Percentiles rank a stretch among this genome's conserved stretches.
phyloP scores from a whole-genome alignment of 1,139 yeast genomes.

The Blastobotrys ciferrii region DNA sequence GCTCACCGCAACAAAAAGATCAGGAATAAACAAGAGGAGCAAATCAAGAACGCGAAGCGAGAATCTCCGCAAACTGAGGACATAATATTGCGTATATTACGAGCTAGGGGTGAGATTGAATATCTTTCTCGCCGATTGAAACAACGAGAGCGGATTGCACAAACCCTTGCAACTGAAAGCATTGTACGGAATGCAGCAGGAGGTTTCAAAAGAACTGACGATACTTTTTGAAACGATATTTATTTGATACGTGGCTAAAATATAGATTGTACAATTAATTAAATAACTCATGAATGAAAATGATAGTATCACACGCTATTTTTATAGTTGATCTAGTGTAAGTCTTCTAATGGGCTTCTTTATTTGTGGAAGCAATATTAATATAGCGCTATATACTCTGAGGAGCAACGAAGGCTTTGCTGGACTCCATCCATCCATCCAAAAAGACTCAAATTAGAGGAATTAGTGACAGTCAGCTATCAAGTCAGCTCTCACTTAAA shows the following conservation, averaged over 20 bases:
- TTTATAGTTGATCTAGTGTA: neutral
- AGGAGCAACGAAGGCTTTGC: too few species aligned
- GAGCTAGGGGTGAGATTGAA: constrained; percentile 44
- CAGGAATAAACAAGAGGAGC: constrained; percentile 53
- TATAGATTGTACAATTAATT: neutral
- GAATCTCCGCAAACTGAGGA: constrained; percentile 65
- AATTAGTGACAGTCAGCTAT: too few species aligned
- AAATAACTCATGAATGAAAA: neutral
- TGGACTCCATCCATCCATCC: too few species aligned
- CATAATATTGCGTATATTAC: constrained; percentile 59
- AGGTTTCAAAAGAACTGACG: constrained; percentile 19
- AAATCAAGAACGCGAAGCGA: constrained; percentile 51
- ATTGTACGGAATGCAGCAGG: constrained; percentile 28
- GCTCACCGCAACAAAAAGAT: constrained; percentile 70
- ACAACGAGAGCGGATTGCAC: constrained; percentile 61
- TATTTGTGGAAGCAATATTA: too few species aligned
- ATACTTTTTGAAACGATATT: constrained; percentile 11
- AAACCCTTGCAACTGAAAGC: constrained; percentile 62
- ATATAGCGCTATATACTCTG: too few species aligned
- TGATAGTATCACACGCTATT: neutral
- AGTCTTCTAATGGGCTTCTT: too few species aligned
- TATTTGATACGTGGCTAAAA: constrained; percentile 11
- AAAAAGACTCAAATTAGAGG: too few species aligned
- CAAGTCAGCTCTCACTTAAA: too few species aligned
- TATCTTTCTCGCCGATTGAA: constrained; percentile 56